Base-by-base conservation (phyloP, 805 yeast species). In the Peterozyma xylosa region DNA sequence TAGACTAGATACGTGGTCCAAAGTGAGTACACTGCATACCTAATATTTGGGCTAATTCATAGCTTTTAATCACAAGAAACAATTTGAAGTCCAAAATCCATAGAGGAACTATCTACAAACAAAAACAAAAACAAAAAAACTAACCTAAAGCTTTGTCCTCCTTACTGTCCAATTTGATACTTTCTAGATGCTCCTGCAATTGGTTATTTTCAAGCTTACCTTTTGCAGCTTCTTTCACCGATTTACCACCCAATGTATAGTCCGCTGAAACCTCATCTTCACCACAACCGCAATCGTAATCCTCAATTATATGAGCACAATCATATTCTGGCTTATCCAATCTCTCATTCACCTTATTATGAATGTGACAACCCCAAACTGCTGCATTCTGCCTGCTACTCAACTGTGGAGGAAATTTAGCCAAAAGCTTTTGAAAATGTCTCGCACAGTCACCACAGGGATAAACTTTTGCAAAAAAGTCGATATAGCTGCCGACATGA, bases 361-460 rank as follows among this genome's bases (percentile, higher is more conserved):
- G 98, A 4, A 90, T 70, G 55, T 83, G 83, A 58, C 99, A 93
- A 1, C 99, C 99, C 99, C 99, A 93, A 50, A 86, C 66, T 0
- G 96, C 88, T 1, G 99, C 98, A 3, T 78, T 74, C 48, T 80
- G 78, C 46, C 96, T 71, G 17, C 84, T 73, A 7, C 78, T 69
- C 3, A 83, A 72, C 56, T 93, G 99, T 2, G 96, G 96, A 1
- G 99, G 98, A 55, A 69, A 81, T 53, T 82, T 71, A 45, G 67
- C 56, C 45, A 93, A 63, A 50, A 91, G 64, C 56, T 75, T 64
- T 50, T 76, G 83, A 62, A 93, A 93, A 62, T 93, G 98, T 50
- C 86, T 71, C 0, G 99, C 97, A 64, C 98, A 93, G 59, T 91
- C 97, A 3, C 96, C 96, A 64, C 98, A 91, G 0, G 99, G 99